phyloP scores from a whole-genome alignment of 2,329 filamentous ascomycete species.

The Aspergillus cejpii region DNA sequence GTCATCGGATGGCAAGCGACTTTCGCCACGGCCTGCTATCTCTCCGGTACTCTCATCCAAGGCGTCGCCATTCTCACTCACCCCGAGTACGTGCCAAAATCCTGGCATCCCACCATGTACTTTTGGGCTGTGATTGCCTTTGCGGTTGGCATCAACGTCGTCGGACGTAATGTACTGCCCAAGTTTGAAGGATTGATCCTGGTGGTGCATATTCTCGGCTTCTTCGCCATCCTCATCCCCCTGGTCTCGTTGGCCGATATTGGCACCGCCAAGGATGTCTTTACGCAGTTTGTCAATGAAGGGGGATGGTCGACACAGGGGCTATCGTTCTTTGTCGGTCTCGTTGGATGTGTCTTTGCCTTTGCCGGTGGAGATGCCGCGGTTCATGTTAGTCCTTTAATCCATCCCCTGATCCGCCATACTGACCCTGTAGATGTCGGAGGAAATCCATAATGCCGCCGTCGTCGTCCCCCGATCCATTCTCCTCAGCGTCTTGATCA shows the following conservation, averaged over 20 bases:
- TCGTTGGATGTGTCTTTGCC: constrained; percentile 17
- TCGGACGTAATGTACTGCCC: constrained; percentile 40
- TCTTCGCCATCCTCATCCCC: constrained; percentile 48
- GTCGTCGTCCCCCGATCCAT: constrained; percentile 34
- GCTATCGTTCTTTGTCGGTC: constrained; percentile 23
- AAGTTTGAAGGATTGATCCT: constrained; percentile 45
- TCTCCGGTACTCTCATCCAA: constrained; percentile 32
- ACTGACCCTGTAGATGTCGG: too few relatives aligned
- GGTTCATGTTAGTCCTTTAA: constrained; percentile 19
- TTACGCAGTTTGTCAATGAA: constrained; percentile 17
- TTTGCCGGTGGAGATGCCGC: constrained; percentile 22
- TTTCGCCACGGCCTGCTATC: constrained; percentile 32
- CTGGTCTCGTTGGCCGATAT: constrained; percentile 38
- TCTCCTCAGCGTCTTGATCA: constrained; percentile 31
- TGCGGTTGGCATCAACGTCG: constrained; percentile 39
- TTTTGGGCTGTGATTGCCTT: constrained; percentile 41
- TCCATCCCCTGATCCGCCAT: not conserved
- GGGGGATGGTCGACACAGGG: constrained; percentile 20
- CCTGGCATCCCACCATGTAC: constrained; percentile 47
- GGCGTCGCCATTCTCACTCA: constrained; percentile 35
- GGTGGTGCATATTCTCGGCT: constrained; percentile 47
- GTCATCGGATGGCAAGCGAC: constrained; percentile 42
- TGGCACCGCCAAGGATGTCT: constrained; percentile 14
- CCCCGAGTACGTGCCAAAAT: constrained; percentile 29
- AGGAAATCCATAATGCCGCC: constrained; percentile 36